Base-by-base conservation (phyloP, 257 asterid genomes). In the Solanum tarijense region DNA sequence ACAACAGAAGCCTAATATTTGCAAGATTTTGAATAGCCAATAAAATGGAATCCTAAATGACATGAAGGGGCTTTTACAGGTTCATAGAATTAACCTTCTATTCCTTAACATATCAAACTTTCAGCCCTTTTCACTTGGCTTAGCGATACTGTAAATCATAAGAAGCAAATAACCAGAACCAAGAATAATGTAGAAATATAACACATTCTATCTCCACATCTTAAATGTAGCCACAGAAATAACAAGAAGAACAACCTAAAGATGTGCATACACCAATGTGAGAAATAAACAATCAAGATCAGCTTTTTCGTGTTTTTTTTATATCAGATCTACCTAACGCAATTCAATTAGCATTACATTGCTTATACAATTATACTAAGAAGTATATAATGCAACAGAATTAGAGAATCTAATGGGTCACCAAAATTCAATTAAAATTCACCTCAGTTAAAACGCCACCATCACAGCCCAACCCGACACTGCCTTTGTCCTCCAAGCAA, bases 391-490 rank as follows among this genome's bases (percentile, higher is more conserved):
- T 6, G 16, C 14, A 73, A 20, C 29, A 73, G 8, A 35, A 35
- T n/a, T 20, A 35, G 27, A 73, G 14, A 31, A 79, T 6, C 84
- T 79, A 43, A 43, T 27, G 84, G 36, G 38, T 25, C 84, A 79
- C 48, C 32, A 35, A 84, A n/a, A 84, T 84, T 83, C 87, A 83
- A 76, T n/a, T 13, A 34, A 84, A 23, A 84, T 84, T 84, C 87
- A 84, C 87, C 87, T 84, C 62, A n/a, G 7, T 35, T 55, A 35
- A 36, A 84, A 62, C 11, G 48, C 78, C 48, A 83, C 58, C 69
- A 86, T 68, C 95, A 96, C 87, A 96, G 73, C 69, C 98, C 99
- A 16, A 93, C 98, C n/a, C 94, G 91, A 89, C 99, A 96, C 88
- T 91, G 94, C 90, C 38, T 90, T 2, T 95, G 91, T 13, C 92